Evolutionary conservation across 2,329 filamentous ascomycete species (phyloP).

Genomic region (Exophiala alcalophila): DNA sequence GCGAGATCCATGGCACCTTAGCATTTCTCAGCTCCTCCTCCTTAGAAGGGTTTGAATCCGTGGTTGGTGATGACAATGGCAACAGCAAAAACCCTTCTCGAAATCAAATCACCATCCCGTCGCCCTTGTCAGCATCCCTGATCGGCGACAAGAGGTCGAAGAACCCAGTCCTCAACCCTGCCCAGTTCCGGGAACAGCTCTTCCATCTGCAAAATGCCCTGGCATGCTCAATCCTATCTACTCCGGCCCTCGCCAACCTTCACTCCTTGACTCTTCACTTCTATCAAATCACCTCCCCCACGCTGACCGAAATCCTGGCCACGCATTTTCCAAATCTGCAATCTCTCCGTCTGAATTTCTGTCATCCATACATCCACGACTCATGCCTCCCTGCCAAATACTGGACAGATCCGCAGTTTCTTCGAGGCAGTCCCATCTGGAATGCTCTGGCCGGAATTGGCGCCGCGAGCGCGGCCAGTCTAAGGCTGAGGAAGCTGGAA

Average conservation of each 20-base stretch:
- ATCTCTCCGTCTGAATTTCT: constrained; percentile 37
- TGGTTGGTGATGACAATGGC: not conserved
- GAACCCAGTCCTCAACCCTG: constrained; percentile 4
- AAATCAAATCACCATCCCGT: constrained; percentile 17
- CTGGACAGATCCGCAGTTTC: constrained; percentile 31
- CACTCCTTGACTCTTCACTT: constrained; percentile 26
- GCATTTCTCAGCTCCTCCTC: constrained; percentile 34
- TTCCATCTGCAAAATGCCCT: constrained; percentile 24
- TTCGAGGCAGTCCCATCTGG: constrained; percentile 33
- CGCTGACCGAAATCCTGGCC: constrained; percentile 35
- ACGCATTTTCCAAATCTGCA: constrained; percentile 33
- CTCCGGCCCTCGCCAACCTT: constrained; percentile 13
- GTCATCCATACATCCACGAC: constrained; percentile 37
- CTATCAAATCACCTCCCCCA: constrained; percentile 34
- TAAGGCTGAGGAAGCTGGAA: constrained; percentile 32
- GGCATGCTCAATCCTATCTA: constrained; percentile 17
- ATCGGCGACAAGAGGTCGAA: constrained; percentile 6
- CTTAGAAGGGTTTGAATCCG: constrained; percentile 22
- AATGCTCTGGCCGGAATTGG: constrained; percentile 36
- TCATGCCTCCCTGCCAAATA: constrained; percentile 32
- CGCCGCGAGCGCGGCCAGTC: constrained; percentile 18
- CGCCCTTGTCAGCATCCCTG: constrained; percentile 7
- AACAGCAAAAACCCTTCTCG: constrained; percentile 6
- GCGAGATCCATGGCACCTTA: constrained; percentile 35
- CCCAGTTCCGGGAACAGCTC: constrained; percentile 16